Evolutionary conservation across 257 asterid genomes (phyloP), one percentile per base, ranked within the genome.

Genomic region (Capsicum rhomboideum): DNA sequence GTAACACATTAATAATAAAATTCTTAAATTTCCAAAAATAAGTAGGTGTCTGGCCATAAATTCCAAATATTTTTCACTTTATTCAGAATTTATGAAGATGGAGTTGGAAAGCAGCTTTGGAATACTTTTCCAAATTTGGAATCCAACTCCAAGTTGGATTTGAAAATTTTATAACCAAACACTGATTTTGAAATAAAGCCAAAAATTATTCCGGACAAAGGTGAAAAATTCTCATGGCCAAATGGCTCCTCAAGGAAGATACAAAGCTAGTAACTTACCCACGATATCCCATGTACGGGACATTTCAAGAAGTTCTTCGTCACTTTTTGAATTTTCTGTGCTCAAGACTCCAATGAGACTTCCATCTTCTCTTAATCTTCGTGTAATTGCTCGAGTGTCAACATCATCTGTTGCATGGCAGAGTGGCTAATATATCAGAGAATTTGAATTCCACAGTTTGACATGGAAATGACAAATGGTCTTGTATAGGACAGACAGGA

Each of bases 311-410:
- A 96, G 98, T 88, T 96, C 97, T 40, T 92, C 92, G 20, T 96
- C 96, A 17, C 95, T 89, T 90, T 87, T 92, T 74, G 95, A 87
- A 49, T 89, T 88, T 78, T 94, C 99, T 0, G 98, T 96, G 91
- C 95, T 96, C 89, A 96, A 88, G 8, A 94, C 98, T 86, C 98
- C 99, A 34, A 91, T 90, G 87, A 96, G 99, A 88, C 99, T 96
- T 84, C 99, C 99, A 83, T 94, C 98, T 89, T 96, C 90, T 83
- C 99, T 85, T 80, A 88, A 75, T 82, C 91, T 92, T 86, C 98
- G 93, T 82, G 99, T 94, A 85, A 96, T 94, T 58, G 99, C 99
- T 79, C 98, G 98, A 79, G 99, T 94, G 87, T 96, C 98, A 44
- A 96, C 98, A 83, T 94, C 98, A 89, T 94, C 99, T 96, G 91